Conservation (phyloP, 305 asterid species). For the Fraxinus baroniana region DNA sequence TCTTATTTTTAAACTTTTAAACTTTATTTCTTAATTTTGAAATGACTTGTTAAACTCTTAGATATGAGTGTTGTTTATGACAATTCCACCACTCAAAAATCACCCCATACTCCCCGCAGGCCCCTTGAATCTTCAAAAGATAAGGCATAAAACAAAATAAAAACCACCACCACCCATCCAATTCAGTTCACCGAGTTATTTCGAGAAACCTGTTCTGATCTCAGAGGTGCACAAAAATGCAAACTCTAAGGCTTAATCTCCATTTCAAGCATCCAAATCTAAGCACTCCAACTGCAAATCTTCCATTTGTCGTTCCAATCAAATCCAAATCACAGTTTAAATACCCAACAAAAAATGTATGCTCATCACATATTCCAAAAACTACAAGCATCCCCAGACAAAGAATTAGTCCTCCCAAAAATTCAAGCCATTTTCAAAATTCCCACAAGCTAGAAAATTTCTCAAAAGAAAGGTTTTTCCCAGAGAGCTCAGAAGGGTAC, state of each 20-base stretch:
- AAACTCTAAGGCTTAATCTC: slow-evolving; percentile 41
- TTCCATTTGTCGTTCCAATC: slow-evolving; percentile 23
- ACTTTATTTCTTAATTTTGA: no score
- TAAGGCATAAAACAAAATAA: not conserved
- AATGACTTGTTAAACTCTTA: no score
- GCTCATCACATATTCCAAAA: slow-evolving; percentile 15
- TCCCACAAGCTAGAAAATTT: not conserved
- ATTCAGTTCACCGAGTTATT: not conserved
- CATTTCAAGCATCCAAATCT: slow-evolving; percentile 31
- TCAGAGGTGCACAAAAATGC: slow-evolving; percentile 27
- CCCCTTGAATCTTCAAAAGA: not conserved
- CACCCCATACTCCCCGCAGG: no score
- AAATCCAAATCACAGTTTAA: slow-evolving; percentile 25
- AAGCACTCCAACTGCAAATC: slow-evolving; percentile 11
- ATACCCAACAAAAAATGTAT: not conserved
- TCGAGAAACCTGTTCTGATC: slow-evolving; percentile 14
- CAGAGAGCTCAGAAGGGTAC: slow-evolving; percentile 20
- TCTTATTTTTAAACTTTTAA: no score
- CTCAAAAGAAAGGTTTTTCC: not conserved
- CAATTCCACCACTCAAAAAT: not conserved
- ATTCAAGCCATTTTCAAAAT: not conserved
- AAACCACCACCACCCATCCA: not conserved
- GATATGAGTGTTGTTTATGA: not conserved
- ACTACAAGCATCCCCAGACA: slow-evolving; percentile 1
- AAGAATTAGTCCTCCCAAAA: not conserved